Evolutionary conservation across 208 protist genomes (phyloP).

Genomic region (Trypanosoma caninum): DNA sequence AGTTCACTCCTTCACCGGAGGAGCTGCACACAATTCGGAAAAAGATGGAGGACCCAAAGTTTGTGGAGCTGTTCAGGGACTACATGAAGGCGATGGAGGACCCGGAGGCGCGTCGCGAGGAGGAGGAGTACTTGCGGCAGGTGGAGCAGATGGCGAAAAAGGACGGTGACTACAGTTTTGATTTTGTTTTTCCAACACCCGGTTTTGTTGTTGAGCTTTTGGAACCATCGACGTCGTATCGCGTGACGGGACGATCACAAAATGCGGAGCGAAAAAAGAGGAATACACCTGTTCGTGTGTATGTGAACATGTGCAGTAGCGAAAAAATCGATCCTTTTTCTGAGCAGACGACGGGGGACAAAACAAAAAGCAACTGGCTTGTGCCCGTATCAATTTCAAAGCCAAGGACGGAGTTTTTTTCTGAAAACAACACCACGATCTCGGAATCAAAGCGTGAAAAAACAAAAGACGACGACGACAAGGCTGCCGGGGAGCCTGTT

Average conservation of each 20-base stretch:
- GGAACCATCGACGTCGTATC: conserved; percentile 44
- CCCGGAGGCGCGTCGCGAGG: conserved; percentile 78
- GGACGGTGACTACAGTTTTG: conserved; percentile 87
- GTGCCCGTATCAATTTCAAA: conserved; percentile 82
- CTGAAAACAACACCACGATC: neutral
- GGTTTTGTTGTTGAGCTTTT: conserved; percentile 82
- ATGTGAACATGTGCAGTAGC: conserved; percentile 77
- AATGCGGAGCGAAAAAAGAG: neutral
- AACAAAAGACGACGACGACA: neutral
- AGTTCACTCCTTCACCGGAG: conserved; percentile 71
- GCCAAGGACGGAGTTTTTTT: conserved; percentile 61
- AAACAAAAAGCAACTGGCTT: conserved; percentile 78
- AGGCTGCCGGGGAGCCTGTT: conserved; percentile 26
- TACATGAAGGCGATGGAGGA: conserved; percentile 88
- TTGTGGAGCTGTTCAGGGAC: conserved; percentile 81
- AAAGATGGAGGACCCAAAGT: conserved; percentile 90
- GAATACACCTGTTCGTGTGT: conserved; percentile 28
- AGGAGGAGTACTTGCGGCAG: conserved; percentile 89
- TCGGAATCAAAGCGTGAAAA: neutral
- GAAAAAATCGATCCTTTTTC: conserved; percentile 77
- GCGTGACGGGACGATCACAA: conserved; percentile 13
- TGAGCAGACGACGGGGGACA: conserved; percentile 67
- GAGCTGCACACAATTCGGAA: conserved; percentile 74
- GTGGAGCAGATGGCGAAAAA: conserved; percentile 79
- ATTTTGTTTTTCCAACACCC: conserved; percentile 84